Percentiles rank a stretch among this genome's conserved stretches.
Evolutionary conservation across 1,284 basidiomycete genomes (phyloP).

Genomic region (Naganishia sp.): DNA sequence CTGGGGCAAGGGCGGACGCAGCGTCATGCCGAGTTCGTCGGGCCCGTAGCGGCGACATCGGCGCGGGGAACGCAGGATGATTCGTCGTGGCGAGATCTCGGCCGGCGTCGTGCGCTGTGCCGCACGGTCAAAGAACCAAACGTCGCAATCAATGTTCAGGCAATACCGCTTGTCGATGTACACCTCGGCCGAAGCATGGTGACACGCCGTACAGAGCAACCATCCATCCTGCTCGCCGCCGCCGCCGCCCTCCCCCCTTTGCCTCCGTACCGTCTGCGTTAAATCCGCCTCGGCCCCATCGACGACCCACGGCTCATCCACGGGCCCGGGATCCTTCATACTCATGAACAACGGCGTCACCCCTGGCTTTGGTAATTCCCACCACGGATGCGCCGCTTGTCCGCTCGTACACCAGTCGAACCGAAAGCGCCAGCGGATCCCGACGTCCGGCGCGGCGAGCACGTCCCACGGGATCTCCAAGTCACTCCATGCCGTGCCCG

Average conservation of each 20-base stretch:
- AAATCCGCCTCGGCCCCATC: slow-evolving; percentile 20
- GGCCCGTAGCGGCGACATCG: slow-evolving; percentile 35
- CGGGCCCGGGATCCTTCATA: not conserved
- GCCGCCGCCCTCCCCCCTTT: not conserved
- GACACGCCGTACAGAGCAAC: slow-evolving; percentile 26
- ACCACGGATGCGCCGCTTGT: slow-evolving; percentile 45
- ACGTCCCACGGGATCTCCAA: slow-evolving; percentile 16
- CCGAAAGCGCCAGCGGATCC: slow-evolving; percentile 47
- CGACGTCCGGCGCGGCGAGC: slow-evolving; percentile 19
- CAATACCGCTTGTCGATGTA: slow-evolving; percentile 32
- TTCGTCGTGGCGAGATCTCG: slow-evolving; percentile 13
- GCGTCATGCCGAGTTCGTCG: slow-evolving; percentile 36
- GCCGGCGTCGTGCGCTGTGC: not conserved
- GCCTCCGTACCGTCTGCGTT: not conserved
- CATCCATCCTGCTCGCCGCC: slow-evolving; percentile 10
- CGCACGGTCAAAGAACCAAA: slow-evolving; percentile 17
- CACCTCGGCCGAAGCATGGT: slow-evolving; percentile 19
- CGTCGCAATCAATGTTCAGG: slow-evolving; percentile 34
- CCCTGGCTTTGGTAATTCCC: slow-evolving; percentile 30
- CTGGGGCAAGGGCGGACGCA: slow-evolving; percentile 36
- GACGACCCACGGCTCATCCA: not conserved
- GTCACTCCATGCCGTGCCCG: slow-evolving; percentile 24
- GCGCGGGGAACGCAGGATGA: slow-evolving; percentile 31
- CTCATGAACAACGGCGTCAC: slow-evolving; percentile 7
- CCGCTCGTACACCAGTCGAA: slow-evolving; percentile 46